phyloP scores from a whole-genome alignment of 495 filamentous ascomycete genomes.

The Podospora anserina region DNA sequence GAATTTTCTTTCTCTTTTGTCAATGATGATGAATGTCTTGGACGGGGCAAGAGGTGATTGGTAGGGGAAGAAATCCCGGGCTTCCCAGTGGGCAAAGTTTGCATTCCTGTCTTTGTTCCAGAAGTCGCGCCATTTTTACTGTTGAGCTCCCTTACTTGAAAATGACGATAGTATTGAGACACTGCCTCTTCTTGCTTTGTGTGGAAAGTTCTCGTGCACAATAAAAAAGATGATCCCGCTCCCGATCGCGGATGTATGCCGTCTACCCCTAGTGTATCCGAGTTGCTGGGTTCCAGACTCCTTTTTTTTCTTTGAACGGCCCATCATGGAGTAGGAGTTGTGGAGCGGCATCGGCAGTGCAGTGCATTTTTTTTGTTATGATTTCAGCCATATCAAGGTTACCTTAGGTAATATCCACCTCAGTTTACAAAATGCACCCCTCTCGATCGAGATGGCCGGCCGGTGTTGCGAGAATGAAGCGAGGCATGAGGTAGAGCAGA shows the following conservation, averaged over 20 bases:
- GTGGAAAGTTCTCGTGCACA: not conserved
- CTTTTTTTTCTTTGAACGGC: not conserved
- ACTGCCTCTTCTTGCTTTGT: not conserved
- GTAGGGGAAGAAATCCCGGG: not conserved
- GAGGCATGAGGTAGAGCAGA: not conserved
- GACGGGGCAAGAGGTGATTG: not conserved
- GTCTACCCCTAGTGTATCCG: not conserved
- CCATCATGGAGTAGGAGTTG: not conserved
- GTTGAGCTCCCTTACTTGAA: not conserved
- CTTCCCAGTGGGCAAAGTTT: not conserved
- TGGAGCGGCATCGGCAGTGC: not conserved
- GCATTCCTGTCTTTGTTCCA: not conserved
- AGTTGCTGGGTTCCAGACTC: not conserved
- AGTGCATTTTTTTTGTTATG: not conserved
- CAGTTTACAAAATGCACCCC: not conserved
- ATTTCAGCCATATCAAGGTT: not conserved
- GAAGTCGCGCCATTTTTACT: not conserved
- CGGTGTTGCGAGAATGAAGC: not conserved
- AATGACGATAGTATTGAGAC: not conserved
- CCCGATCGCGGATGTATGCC: not conserved
- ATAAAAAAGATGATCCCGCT: not conserved
- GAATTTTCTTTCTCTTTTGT: not conserved
- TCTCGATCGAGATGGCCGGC: not conserved
- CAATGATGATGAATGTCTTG: not conserved
- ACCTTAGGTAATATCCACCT: not conserved